These are phyloP conservation scores for Spinellus fusiger DNA, from an alignment of 192 early-diverging fungal species.

Conservation along the genomic window DNA sequence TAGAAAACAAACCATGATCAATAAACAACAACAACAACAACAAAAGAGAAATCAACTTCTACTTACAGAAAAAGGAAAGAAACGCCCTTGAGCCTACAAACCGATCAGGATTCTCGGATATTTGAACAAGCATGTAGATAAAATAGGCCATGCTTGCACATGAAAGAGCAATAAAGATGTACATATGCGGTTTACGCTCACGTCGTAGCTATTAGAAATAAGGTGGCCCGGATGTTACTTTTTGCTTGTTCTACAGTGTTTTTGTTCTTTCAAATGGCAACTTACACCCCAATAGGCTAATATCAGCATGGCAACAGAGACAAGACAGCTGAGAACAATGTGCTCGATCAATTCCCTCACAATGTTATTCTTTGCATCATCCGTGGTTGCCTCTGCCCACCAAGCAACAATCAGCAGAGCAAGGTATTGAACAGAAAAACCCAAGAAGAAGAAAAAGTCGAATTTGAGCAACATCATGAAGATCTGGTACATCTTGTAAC, in stretches of 20 bases:
- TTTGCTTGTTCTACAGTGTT: neutral
- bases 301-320: conserved; percentile 41
- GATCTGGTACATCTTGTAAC: conserved; percentile 74
- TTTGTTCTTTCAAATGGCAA: neutral
- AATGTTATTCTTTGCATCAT: conserved; percentile 15
- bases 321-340: conserved; percentile 39
- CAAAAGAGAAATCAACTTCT: neutral
- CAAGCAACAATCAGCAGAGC: conserved; percentile 53
- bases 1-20: neutral
- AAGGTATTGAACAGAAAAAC: conserved; percentile 68
- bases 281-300: conserved; percentile 54
- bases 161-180: conserved; percentile 51
- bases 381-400: conserved; percentile 1
- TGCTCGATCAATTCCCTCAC: conserved; percentile 34
- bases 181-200: conserved; percentile 50
- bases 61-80: conserved; percentile 53
- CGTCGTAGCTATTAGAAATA: conserved; percentile 37
- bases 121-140: conserved; percentile 60
- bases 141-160: conserved; percentile 63
- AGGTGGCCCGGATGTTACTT: neutral
- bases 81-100: conserved; percentile 47
- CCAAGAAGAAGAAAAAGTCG: conserved; percentile 73
- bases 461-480: conserved; percentile 78
- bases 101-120: conserved; percentile 35
- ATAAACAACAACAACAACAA: neutral